Conservation (phyloP, 495 filamentous ascomycete species). For the Darksidea phi region DNA sequence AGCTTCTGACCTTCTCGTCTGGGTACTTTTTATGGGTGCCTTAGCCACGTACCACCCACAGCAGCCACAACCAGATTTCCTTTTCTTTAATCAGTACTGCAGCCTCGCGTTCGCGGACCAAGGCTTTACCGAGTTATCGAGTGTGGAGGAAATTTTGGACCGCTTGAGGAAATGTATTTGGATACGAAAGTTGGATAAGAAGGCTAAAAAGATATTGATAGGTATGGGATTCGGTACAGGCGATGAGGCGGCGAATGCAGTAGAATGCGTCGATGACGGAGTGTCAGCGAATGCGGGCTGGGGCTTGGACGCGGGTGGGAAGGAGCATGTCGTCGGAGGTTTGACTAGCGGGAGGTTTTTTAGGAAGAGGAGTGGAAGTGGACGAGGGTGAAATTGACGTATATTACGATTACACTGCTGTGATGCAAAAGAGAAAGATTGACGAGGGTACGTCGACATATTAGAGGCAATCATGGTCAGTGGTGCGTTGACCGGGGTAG, state of each 20-base stretch:
- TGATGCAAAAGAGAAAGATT: no score
- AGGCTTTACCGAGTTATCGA: slow-evolving; percentile 13
- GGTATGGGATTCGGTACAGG: slow-evolving; percentile 17
- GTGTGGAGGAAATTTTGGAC: slow-evolving; percentile 23
- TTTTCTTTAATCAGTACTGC: slow-evolving; percentile 28
- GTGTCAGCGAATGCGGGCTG: slow-evolving; percentile 4
- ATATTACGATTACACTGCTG: no score
- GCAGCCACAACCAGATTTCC: slow-evolving; percentile 4
- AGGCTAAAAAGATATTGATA: slow-evolving; percentile 27
- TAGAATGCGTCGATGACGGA: background rate
- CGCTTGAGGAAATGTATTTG: slow-evolving; percentile 30
- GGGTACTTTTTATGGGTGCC: slow-evolving; percentile 32
- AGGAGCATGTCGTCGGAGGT: slow-evolving; percentile 13
- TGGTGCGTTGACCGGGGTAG: no score
- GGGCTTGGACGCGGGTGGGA: slow-evolving; percentile 10
- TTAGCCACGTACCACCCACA: slow-evolving; percentile 22
- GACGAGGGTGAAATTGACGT: background rate
- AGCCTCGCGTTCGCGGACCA: slow-evolving; percentile 20
- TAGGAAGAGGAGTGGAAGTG: background rate
- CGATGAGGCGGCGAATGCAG: background rate
- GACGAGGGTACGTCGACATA: no score
- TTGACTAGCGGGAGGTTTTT: slow-evolving; percentile 27
- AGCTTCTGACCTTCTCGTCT: slow-evolving; percentile 27
- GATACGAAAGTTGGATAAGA: slow-evolving; percentile 22
- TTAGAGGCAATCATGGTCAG: no score